Evolutionary conservation across 106 monocot genomes (phyloP), one percentile per base, ranked within the genome.

Genomic region (Agapanthus africanus): DNA sequence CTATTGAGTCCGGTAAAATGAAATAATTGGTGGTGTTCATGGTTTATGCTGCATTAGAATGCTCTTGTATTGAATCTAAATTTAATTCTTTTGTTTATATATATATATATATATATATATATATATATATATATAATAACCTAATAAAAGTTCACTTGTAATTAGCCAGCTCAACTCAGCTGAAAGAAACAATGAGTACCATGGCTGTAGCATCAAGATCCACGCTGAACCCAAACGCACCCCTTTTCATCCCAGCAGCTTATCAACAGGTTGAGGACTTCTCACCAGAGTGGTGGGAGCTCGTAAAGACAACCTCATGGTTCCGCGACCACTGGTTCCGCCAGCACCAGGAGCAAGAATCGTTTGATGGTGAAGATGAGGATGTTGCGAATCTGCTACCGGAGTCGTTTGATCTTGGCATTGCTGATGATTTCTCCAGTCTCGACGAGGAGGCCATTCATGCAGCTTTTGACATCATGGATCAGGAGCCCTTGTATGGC

Each of bases 271-370:
- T 95, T 44, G 95, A 95, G 73, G 91, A 95, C 41, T 95, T 88
- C 73, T 95, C 95, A 0, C 95, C 88, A 0, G 77, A 95, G 44
- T 95, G 95, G 95, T 95, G 87, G 81, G 81, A 88, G 40, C 75
- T 95, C 36, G 95, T 95, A 54, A 79, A 95, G 34, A 84, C 88
- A 4, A 81, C 83, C 4, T 40, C 79, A 2, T 95, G 95, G 95
- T 91, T 85, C 77, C 91, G 95, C 32, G 91, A 91, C n/a, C 82
- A 91, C 77, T 95, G 95, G 95, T 83, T 81, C 77, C 78, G 26
- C 27, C 73, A 95, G 69, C 82, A 91, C 73, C 88, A 91, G 75
- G 82, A 86, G n/a, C 81, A 78, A 72, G 95, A 91, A 52, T 74
- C 75, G 0, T 82, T 87, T 54, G 74, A 86, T 13, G 74, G 52